Conservation (phyloP, 1,139 yeast genomes). For the Geotrichum cucujoidarum region DNA sequence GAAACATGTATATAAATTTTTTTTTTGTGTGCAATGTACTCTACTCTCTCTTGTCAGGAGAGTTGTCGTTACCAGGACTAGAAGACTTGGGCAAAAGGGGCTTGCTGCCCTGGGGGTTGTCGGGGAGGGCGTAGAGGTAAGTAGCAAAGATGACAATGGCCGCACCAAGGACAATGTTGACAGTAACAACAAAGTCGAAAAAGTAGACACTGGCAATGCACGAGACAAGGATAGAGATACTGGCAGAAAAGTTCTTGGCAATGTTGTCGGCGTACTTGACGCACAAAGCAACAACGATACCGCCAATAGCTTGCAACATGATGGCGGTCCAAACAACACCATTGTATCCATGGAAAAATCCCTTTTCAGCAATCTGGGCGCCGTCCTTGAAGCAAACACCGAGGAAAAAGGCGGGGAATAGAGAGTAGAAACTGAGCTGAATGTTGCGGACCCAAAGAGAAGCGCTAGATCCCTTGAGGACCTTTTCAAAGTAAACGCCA, state of each 20-base stretch:
- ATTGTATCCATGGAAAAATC: conserved; percentile 42
- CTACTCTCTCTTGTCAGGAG: conserved; percentile 16
- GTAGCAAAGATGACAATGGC: conserved; percentile 39
- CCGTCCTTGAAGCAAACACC: conserved; percentile 40
- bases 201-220: conserved; percentile 38
- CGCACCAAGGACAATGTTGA: conserved; percentile 39
- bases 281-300: conserved; percentile 41
- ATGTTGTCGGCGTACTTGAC: conserved; percentile 44
- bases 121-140: conserved; percentile 32
- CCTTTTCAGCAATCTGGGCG: conserved; percentile 33
- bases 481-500: conserved; percentile 43
- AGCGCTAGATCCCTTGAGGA: conserved; percentile 37
- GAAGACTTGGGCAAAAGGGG: conserved; percentile 15
- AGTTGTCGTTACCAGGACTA: conserved; percentile 1
- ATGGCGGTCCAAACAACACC: conserved; percentile 39
- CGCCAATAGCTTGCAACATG: conserved; percentile 41
- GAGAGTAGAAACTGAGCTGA: conserved; percentile 40
- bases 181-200: conserved; percentile 37
- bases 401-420: conserved; percentile 40
- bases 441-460: conserved; percentile 42
- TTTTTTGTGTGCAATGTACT: too few species aligned
- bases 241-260: conserved; percentile 43
- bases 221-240: conserved; percentile 40
- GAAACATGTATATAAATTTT: too few species aligned
- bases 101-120: background rate